Evolutionary conservation across 441 rosid species (phyloP).

Genomic region (Eruca vesicaria): DNA sequence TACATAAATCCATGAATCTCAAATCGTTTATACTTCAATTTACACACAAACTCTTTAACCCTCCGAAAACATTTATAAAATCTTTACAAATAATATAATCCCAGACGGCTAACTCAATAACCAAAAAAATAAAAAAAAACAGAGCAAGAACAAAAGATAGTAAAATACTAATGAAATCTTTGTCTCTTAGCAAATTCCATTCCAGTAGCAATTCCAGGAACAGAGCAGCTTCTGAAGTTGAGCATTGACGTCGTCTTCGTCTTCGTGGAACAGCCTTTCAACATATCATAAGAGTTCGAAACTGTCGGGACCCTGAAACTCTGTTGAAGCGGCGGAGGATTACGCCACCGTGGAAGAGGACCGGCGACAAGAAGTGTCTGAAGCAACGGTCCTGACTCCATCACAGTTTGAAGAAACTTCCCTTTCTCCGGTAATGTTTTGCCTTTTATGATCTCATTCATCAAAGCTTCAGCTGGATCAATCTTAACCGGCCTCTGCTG

Average conservation of each 20-base stretch:
- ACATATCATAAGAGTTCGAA: slow-evolving; percentile 34
- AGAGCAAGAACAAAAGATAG: slow-evolving; percentile 1
- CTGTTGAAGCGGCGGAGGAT: slow-evolving; percentile 89
- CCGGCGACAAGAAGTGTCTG: slow-evolving; percentile 77
- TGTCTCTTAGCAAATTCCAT: slow-evolving; percentile 53
- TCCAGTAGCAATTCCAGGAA: slow-evolving; percentile 39
- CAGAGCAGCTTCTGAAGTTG: slow-evolving; percentile 42
- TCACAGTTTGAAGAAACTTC: slow-evolving; percentile 63
- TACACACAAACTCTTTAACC: slow-evolving; percentile 17
- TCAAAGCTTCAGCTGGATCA: slow-evolving; percentile 42
- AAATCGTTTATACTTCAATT: slow-evolving; percentile 18
- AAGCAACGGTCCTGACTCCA: slow-evolving; percentile 79
- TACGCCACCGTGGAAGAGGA: slow-evolving; percentile 87
- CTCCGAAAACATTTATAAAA: neutral
- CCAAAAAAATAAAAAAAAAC: neutral
- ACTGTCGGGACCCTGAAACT: slow-evolving; percentile 53
- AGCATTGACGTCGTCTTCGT: slow-evolving; percentile 34
- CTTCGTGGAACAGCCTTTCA: slow-evolving; percentile 30
- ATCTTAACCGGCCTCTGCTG: slow-evolving; percentile 22
- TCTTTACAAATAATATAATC: slow-evolving; percentile 25
- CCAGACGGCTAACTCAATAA: neutral
- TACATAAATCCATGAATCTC: neutral
- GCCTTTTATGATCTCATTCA: slow-evolving; percentile 53
- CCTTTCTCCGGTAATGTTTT: slow-evolving; percentile 67
- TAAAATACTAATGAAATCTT: slow-evolving; percentile 48